Conservation (phyloP, 2,329 filamentous ascomycete species). For the Colletotrichum magnum region DNA sequence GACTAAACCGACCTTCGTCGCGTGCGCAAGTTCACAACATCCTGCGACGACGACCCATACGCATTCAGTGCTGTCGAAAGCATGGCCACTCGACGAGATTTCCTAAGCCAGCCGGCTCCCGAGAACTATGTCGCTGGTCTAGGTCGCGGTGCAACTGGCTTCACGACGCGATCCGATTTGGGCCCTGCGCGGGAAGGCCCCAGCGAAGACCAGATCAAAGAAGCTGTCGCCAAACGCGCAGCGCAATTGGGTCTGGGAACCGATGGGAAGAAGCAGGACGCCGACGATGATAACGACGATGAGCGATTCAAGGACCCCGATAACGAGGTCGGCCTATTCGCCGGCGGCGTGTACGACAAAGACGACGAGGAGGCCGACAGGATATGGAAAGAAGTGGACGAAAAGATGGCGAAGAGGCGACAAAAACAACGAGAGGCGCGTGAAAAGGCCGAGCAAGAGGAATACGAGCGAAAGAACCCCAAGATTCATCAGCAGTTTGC, state of each 20-base stretch:
- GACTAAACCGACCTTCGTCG: not conserved
- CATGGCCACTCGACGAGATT: conserved; percentile 81
- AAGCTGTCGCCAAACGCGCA: conserved; percentile 93
- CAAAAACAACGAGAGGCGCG: conserved; percentile 95
- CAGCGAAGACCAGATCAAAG: conserved; percentile 98
- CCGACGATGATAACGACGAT: conserved; percentile 80
- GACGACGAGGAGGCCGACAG: conserved; percentile 98
- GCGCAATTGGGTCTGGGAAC: conserved; percentile 82
- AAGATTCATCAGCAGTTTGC: conserved; percentile 99
- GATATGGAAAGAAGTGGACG: conserved; percentile 96
- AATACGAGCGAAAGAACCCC: conserved; percentile 97
- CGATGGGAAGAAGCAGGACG: conserved; percentile 78
- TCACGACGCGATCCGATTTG: conserved; percentile 96
- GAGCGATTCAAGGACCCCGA: conserved; percentile 95
- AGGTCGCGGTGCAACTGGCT: conserved; percentile 96
- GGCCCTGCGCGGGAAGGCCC: conserved; percentile 95
- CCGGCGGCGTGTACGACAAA: conserved; percentile 94
- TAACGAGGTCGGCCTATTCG: conserved; percentile 96
- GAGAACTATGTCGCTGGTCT: conserved; percentile 96
- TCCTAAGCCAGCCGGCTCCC: conserved; percentile 86
- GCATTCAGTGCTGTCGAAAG: conserved; percentile 41
- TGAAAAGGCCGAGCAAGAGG: conserved; percentile 90
- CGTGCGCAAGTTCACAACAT: not conserved
- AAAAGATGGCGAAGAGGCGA: conserved; percentile 93
- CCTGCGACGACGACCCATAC: not conserved